These are phyloP conservation scores for Monoraphidium neglectum DNA, from an alignment of 139 green algal species.

Conservation along the genomic window DNA sequence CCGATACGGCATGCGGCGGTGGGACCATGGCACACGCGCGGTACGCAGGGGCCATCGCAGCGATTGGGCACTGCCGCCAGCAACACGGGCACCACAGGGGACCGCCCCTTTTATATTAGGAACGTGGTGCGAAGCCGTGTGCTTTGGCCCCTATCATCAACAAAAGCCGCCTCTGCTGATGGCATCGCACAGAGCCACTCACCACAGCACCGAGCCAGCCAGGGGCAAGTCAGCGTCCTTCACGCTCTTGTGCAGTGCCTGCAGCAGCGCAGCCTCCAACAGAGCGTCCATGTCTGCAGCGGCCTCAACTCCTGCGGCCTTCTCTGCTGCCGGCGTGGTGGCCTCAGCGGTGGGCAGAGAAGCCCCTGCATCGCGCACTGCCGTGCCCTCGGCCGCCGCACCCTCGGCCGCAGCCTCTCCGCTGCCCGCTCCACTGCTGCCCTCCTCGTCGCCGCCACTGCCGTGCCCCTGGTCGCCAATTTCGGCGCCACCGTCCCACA, in stretches of 20 bases:
- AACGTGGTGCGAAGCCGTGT: too few species aligned
- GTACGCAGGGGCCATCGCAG: too few species aligned
- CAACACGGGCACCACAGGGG: too few species aligned
- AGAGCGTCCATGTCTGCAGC: conserved; percentile 59
- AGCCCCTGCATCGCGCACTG: not conserved
- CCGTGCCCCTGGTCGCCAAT: not conserved
- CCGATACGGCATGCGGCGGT: not conserved
- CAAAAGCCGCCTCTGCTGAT: too few species aligned
- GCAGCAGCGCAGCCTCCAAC: conserved; percentile 52
- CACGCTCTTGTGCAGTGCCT: conserved; percentile 56
- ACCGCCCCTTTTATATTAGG: too few species aligned
- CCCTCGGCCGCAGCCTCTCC: not conserved
- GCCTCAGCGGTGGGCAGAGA: not conserved
- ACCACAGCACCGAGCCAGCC: conserved; percentile 39
- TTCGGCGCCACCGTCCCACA: not conserved
- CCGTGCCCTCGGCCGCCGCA: not conserved
- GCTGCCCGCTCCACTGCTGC: not conserved
- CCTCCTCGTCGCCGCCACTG: not conserved
- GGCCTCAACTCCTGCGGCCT: not conserved
- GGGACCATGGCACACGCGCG: too few species aligned
- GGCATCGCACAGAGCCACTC: too few species aligned
- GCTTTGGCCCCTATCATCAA: too few species aligned
- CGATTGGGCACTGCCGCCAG: too few species aligned
- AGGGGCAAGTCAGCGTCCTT: conserved; percentile 53
- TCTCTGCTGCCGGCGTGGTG: not conserved